These are phyloP conservation scores for Pyrus hybrid DNA, from an alignment of 331 rosid genomes.

Conservation along the genomic window DNA sequence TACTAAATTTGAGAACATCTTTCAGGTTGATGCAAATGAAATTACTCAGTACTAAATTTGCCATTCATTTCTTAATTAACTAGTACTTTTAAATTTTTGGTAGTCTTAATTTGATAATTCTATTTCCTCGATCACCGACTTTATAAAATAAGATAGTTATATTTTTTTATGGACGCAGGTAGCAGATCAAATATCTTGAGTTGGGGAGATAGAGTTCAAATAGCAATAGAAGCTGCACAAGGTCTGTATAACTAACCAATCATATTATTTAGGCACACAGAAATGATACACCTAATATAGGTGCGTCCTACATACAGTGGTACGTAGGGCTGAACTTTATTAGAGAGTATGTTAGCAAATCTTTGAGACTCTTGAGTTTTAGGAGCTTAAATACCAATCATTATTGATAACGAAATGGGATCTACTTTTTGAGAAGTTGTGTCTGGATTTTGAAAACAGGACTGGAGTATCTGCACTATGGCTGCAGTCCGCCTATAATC, in stretches of 20 bases:
- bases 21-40: slow-evolving; percentile 16
- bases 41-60: not conserved
- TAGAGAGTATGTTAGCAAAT: no score
- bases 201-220: not conserved
- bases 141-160: no score
- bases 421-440: not conserved
- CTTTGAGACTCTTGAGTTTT: no score
- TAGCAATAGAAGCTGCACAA: not conserved
- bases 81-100: no score
- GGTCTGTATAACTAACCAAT: not conserved
- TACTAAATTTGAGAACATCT: slow-evolving; percentile 34
- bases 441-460: not conserved
- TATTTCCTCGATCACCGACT: no score
- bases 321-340: no score
- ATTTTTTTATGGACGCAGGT: no score
- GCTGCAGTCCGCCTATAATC: not conserved
- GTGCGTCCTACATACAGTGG: no score
- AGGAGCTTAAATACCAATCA: not conserved
- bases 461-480: not conserved
- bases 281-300: no score
- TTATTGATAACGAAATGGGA: no score
- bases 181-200: not conserved
- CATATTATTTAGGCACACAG: no score
- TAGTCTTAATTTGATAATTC: no score
- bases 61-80: not conserved